Evolutionary conservation across 495 filamentous ascomycete genomes (phyloP).

Genomic region (Penicillium arizonense): DNA sequence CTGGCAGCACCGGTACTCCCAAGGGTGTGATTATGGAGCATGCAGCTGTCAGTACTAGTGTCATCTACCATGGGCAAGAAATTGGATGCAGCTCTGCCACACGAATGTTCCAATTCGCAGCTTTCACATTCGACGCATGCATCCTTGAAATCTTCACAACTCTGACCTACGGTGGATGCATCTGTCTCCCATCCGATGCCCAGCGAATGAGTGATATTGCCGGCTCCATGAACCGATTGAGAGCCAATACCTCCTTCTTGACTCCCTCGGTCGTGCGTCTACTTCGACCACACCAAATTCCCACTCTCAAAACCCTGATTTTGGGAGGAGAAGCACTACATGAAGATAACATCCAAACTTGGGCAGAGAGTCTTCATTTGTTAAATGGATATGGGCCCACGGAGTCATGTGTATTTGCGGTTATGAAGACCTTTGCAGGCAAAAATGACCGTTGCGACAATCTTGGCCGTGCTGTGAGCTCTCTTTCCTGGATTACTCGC

Average conservation of each 20-base stretch:
- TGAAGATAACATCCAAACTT: neutral
- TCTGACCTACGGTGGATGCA: conserved; percentile 40
- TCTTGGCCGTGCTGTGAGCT: neutral
- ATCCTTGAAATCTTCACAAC: conserved; percentile 35
- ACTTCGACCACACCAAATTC: neutral
- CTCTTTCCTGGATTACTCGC: neutral
- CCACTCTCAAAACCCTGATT: neutral
- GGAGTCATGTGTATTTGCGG: neutral
- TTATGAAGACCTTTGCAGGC: neutral
- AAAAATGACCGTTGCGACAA: neutral
- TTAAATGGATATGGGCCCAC: neutral
- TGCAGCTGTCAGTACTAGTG: conserved; percentile 19
- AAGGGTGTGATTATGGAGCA: conserved; percentile 44
- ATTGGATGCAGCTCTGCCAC: neutral
- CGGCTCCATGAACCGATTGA: neutral
- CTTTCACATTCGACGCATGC: conserved; percentile 37
- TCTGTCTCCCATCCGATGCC: conserved; percentile 50
- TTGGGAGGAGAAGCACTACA: neutral
- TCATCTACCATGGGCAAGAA: neutral
- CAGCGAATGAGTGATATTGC: conserved; percentile 18
- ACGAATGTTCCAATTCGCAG: conserved; percentile 37
- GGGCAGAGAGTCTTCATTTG: neutral
- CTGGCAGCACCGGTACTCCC: conserved; percentile 33
- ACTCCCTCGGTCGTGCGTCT: neutral
- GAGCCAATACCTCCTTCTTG: neutral